phyloP scores from a whole-genome alignment of 1,284 basidiomycete genomes.

The Caloboletus inedulis region DNA sequence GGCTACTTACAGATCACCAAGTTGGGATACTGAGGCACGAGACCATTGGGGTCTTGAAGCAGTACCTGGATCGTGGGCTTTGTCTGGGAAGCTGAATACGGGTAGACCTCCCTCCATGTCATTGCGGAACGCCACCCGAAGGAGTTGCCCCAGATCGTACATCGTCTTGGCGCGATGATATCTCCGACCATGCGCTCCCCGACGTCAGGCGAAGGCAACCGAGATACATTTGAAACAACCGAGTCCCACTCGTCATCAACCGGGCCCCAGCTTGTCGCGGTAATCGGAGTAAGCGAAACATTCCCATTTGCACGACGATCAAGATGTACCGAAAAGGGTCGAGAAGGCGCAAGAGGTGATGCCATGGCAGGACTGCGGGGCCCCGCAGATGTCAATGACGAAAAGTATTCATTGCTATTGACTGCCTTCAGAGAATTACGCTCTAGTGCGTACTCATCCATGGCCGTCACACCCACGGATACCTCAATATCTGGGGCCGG shows the following conservation, averaged over 20 bases:
- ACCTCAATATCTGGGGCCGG: conserved; percentile 11
- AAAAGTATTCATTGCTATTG: conserved; percentile 61
- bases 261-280: conserved; percentile 34
- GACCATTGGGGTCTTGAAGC: conserved; percentile 5
- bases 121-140: conserved; percentile 24
- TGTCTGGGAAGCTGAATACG: conserved; percentile 10
- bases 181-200: conserved; percentile 43
- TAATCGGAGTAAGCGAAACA: conserved; percentile 49
- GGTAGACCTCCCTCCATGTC: conserved; percentile 28
- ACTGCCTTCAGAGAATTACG: not conserved
- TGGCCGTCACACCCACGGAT: conserved; percentile 1
- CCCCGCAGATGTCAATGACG: conserved; percentile 64
- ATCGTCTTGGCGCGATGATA: conserved; percentile 11
- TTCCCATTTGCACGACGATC: conserved; percentile 53
- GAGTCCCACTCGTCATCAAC: conserved; percentile 19
- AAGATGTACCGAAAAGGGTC: conserved; percentile 47
- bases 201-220: conserved; percentile 34
- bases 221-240: conserved; percentile 6
- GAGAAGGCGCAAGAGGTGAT: conserved; percentile 38
- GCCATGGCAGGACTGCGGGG: conserved; percentile 45
- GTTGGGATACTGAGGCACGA: conserved; percentile 32
- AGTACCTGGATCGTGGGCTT: conserved; percentile 3
- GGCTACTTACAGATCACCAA: conserved; percentile 36
- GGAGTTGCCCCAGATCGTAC: conserved; percentile 40
- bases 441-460: conserved; percentile 26